Evolutionary conservation across 1,284 basidiomycete species (phyloP).

Genomic region (Papiliotrema fonsecae): DNA sequence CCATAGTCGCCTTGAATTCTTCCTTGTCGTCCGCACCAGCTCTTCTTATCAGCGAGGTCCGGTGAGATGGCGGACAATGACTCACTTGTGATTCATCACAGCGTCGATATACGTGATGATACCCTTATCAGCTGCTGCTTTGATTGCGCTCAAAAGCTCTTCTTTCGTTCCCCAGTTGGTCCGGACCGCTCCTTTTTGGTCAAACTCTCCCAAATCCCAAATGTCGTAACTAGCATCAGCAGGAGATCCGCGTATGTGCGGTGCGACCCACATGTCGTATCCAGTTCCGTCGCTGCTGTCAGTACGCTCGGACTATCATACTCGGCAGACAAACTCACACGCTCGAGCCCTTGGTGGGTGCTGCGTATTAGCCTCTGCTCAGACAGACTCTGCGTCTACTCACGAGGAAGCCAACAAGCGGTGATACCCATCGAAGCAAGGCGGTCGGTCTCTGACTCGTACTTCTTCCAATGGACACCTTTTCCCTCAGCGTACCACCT

Average conservation of each 20-base stretch:
- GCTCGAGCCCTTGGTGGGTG: conserved; percentile 44
- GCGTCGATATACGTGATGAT: conserved; percentile 51
- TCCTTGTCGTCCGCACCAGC: conserved; percentile 76
- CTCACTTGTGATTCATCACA: conserved; percentile 53
- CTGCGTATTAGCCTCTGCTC: conserved; percentile 7
- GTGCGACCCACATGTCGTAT: conserved; percentile 40
- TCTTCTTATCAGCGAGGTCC: conserved; percentile 12
- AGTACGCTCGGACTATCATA: background rate
- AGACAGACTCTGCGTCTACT: conserved; percentile 8
- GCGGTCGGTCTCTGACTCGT: conserved; percentile 63
- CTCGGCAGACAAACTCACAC: conserved; percentile 14
- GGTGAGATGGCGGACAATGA: background rate
- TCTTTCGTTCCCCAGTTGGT: conserved; percentile 92
- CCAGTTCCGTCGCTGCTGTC: conserved; percentile 37
- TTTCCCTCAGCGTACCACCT: conserved; percentile 41
- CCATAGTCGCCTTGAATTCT: conserved; percentile 67
- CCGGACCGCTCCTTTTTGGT: conserved; percentile 69
- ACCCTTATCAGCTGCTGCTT: conserved; percentile 39
- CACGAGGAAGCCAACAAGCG: conserved; percentile 61
- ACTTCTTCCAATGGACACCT: conserved; percentile 62
- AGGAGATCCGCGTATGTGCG: too few relatives aligned
- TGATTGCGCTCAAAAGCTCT: conserved; percentile 67
- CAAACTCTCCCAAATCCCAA: conserved; percentile 91
- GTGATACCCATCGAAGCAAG: conserved; percentile 77
- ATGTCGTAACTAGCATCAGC: conserved; percentile 52